phyloP scores from a whole-genome alignment of 805 yeast genomes.

The Helenozyma baotianmanensis region DNA sequence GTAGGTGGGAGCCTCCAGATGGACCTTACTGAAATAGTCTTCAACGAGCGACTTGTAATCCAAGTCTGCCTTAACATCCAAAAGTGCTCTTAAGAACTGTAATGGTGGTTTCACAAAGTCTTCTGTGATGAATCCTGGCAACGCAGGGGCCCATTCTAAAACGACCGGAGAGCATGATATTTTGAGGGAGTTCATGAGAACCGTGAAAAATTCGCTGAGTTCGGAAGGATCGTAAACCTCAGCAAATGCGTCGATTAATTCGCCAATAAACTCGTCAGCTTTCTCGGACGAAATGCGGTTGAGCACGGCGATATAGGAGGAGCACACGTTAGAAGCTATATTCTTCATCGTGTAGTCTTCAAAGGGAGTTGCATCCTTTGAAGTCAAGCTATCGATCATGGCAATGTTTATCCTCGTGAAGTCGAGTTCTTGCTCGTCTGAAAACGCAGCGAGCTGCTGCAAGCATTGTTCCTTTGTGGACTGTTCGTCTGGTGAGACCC shows the following conservation, averaged over 20 bases:
- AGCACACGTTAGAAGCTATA: too few relatives aligned
- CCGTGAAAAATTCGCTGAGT: background rate
- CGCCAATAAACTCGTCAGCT: constrained; percentile 2
- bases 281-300: background rate
- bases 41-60: constrained; percentile 19
- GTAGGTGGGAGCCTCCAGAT: constrained; percentile 12
- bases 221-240: constrained; percentile 4
- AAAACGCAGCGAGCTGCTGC: constrained; percentile 3
- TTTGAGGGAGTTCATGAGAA: constrained; percentile 2
- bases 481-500: constrained; percentile 3
- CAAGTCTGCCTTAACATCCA: constrained; percentile 2
- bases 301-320: background rate
- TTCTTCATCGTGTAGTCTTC: constrained; percentile 1
- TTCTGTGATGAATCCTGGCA: constrained; percentile 23
- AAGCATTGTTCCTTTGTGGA: background rate
- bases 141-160: constrained; percentile 8
- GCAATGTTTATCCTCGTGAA: background rate
- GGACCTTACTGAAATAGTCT: constrained; percentile 28
- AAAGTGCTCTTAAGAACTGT: constrained; percentile 8
- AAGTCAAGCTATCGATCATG: too few relatives aligned
- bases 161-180: background rate
- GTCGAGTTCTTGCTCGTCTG: background rate
- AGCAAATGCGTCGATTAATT: constrained; percentile 5
- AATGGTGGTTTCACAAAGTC: constrained; percentile 24
- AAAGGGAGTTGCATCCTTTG: background rate